Base-by-base conservation (phyloP, 306 rosid species). In the Vicia sativa region DNA sequence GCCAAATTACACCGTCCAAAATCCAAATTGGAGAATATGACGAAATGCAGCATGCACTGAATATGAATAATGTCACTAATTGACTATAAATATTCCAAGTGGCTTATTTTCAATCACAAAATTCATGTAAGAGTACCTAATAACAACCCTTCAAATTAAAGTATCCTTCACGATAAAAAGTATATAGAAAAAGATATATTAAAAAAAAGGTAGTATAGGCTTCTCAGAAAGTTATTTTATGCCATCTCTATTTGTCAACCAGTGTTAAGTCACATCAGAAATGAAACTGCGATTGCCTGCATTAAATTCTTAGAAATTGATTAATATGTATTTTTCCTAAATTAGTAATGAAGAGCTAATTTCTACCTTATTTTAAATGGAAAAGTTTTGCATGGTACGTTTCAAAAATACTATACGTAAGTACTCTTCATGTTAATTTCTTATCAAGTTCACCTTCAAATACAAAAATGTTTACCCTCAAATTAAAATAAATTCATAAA, bases 61-160 rank as follows among this genome's bases (percentile, higher is more conserved):
- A 53, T 55, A 72, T 72, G 78, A 68, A 73, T 81, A 19, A 68
- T 76, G 73, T 62, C 31, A 35, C 16, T 8, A 41, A 63, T 73
- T 73, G 81, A 62, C 78, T 3, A 48, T 18, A 62, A 16, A 4
- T 13, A 0, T 53, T 52, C 71, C 65, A 73, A 73, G 67, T 73
- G 81, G 78, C 73, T 56, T 35, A 1, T 12, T 56, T 73, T 66
- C 49, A 29, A 65, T 57, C 74, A 48, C 73, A 48, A 29, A 31
- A 73, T 76, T 44, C 73, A 73, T 60, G 46, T 11, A 64, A 67
- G 75, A 58, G 71, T 75, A 68, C 54, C 29, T 9, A 41, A 67
- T 31, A 39, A 50, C 52, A 77, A 45, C 69, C 74, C 21, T 7
- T 65, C 14, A 59, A 18, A 65, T 57, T 28, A 65, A 77, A n/a